Evolutionary conservation across 2,329 filamentous ascomycete genomes (phyloP).

Genomic region (Camillea tinctor): DNA sequence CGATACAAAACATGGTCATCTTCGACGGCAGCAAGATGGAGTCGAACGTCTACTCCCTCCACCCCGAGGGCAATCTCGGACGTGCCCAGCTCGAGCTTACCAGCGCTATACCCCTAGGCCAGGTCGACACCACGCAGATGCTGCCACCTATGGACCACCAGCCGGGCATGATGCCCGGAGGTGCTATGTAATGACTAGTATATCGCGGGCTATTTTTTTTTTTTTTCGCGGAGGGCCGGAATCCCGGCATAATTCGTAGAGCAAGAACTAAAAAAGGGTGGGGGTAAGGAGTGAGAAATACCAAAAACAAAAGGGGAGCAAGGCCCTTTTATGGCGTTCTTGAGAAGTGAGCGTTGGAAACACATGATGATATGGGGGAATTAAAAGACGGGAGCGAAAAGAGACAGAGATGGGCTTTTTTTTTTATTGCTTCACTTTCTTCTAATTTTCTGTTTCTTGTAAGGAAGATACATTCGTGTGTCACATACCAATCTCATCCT

Average conservation of each 20-base stretch:
- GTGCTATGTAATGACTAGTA: background rate
- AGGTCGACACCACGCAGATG: constrained; percentile 22
- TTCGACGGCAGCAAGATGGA: constrained; percentile 84
- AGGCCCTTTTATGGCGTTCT: no score
- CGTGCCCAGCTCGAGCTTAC: constrained; percentile 40
- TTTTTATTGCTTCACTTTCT: no score
- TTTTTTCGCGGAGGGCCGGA: background rate
- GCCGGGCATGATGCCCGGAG: background rate
- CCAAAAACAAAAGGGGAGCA: no score
- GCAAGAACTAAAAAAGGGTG: no score
- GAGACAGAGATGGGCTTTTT: no score
- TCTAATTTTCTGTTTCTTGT: no score
- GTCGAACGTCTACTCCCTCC: constrained; percentile 77
- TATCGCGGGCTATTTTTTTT: background rate
- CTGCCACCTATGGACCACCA: constrained; percentile 14
- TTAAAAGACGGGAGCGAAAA: no score
- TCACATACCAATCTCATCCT: no score
- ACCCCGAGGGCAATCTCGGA: constrained; percentile 63
- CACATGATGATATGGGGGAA: no score
- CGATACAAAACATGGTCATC: constrained; percentile 90
- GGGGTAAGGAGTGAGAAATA: no score
- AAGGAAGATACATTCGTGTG: no score
- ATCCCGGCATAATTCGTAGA: background rate
- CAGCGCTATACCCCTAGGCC: constrained; percentile 19
- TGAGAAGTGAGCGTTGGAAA: no score